Base-by-base conservation (phyloP, 352 stramenopile species). In the Elongisporangium senticosum region DNA sequence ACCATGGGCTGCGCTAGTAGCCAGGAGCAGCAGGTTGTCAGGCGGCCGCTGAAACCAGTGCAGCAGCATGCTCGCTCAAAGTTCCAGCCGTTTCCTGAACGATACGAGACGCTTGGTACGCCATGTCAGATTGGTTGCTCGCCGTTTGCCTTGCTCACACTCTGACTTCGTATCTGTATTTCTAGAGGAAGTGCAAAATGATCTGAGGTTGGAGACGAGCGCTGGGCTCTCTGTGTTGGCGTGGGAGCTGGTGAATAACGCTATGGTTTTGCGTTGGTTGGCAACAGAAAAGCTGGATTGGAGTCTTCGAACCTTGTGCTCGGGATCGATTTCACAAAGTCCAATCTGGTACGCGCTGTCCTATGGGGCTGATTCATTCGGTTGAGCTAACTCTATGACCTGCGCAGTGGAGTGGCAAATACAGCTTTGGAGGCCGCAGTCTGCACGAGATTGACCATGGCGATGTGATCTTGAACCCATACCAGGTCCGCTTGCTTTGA, bases 361-460 rank as follows among this genome's bases (percentile, higher is more conserved):
- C 13, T 2, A n/a, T 33, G 23, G 22, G 2, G 13, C 11, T 3
- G 0, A 17, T 43, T 50, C 11, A 43, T 17, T 43, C 10, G 4
- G 8, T 10, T 17, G 33, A 15, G 4, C 33, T 17, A 17, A 43
- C 33, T 2, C 5, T 17, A 2, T 43, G 33, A 17, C 11, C 33
- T 43, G 33, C 13, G 21, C 40, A 93, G 79, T 84, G 66, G 68
- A 91, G 74, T 14, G 86, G 86, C 40, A 60, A 79, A 19, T 54
- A 74, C 13, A 83, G 71, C 21, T 94, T 94, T 65, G 66, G 65
- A 55, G 84, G 82, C 17, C 73, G 76, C 10, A 83, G 80, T 49
- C 57, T 94, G 55, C 84, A 94, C 56, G 74, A 83, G 22, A 74
- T 90, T 51, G 79, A 86, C 40, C 71, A 67, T 21, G 77, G 71